Conservation (phyloP, 2,329 filamentous ascomycete genomes). For the Talaromyces albobiverticillius region DNA sequence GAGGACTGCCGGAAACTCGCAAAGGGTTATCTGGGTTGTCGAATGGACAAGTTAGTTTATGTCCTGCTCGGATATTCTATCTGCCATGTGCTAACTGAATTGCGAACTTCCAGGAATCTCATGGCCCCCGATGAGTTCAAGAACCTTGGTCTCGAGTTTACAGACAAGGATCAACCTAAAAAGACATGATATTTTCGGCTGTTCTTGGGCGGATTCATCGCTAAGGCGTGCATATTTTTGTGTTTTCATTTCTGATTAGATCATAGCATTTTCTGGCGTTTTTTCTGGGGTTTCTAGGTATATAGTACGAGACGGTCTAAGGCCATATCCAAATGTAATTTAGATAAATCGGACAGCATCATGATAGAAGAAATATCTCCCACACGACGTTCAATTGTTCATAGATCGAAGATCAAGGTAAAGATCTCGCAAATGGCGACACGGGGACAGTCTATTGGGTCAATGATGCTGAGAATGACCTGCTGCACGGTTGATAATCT, state of each 20-base stretch:
- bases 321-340: background rate
- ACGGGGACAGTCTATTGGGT: background rate
- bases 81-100: background rate
- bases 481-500: too few relatives aligned
- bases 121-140: slow-evolving; percentile 96
- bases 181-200: background rate
- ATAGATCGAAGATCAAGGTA: background rate
- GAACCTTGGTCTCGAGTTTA: slow-evolving; percentile 75
- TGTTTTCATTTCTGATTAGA: background rate
- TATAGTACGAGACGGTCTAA: background rate
- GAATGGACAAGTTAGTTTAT: slow-evolving; percentile 81
- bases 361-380: background rate
- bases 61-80: background rate
- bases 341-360: background rate
- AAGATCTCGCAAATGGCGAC: background rate
- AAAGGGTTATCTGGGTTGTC: slow-evolving; percentile 83
- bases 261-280: slow-evolving; percentile 12
- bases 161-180: slow-evolving; percentile 20
- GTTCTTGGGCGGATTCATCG: background rate
- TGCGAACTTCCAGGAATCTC: slow-evolving; percentile 65
- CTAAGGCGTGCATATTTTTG: too few relatives aligned
- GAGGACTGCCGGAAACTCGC: slow-evolving; percentile 79
- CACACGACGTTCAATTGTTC: background rate
- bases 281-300: background rate
- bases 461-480: background rate